Conservation (phyloP, 768 basidiomycete genomes). For the Rubroboletus satanas region DNA sequence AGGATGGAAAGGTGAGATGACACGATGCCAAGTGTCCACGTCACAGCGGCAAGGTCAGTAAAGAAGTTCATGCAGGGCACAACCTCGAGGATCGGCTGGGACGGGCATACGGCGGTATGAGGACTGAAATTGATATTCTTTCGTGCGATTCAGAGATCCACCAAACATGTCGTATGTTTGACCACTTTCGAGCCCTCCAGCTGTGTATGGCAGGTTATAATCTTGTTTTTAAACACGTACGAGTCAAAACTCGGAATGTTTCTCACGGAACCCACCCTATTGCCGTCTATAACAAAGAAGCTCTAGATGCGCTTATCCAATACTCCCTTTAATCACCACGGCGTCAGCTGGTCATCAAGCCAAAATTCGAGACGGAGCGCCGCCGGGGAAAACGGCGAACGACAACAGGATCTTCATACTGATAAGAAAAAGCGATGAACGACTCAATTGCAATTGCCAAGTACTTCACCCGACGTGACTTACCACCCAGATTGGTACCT, state of each 20-base stretch:
- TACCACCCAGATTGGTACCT: conserved; percentile 35
- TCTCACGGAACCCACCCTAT: background rate
- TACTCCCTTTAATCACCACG: conserved; percentile 3
- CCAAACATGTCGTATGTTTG: background rate
- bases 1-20: background rate
- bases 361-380: conserved; percentile 36
- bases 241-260: too few species aligned
- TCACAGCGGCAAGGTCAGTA: background rate
- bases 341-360: conserved; percentile 25
- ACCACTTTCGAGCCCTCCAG: background rate
- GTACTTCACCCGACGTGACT: conserved; percentile 13
- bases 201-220: background rate
- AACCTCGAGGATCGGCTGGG: background rate
- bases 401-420: conserved; percentile 38
- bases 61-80: background rate
- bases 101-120: background rate
- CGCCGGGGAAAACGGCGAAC: conserved; percentile 34
- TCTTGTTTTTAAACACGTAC: background rate
- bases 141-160: background rate
- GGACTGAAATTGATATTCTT: background rate
- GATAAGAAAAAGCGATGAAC: background rate
- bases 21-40: background rate
- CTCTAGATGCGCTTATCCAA: background rate
- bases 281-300: too few species aligned
- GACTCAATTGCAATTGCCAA: background rate